Conservation (phyloP, 192 early-diverging fungal genomes). For the Lunasporangiospora selenospora region DNA sequence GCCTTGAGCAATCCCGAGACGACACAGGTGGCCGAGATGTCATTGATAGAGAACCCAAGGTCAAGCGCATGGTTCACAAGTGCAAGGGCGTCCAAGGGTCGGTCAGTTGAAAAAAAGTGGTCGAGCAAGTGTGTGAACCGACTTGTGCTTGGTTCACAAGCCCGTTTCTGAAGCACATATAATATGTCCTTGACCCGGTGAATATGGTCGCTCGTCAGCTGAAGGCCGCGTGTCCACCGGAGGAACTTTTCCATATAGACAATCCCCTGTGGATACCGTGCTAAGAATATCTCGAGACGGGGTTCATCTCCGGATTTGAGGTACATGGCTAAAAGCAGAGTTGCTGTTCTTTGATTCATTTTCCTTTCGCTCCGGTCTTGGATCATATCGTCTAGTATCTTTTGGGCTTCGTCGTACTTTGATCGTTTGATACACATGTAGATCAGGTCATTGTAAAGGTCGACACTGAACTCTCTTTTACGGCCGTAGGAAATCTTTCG, state of each 20-base stretch:
- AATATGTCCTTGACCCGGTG: slow-evolving; percentile 10
- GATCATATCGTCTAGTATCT: slow-evolving; percentile 5
- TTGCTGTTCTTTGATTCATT: not conserved
- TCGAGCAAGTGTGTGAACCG: slow-evolving; percentile 21
- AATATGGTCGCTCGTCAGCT: slow-evolving; percentile 12
- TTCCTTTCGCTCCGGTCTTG: not conserved
- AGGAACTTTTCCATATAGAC: slow-evolving; percentile 23
- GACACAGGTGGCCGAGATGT: slow-evolving; percentile 10
- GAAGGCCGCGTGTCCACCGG: slow-evolving; percentile 23
- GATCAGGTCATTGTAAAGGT: slow-evolving; percentile 27
- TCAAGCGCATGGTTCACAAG: slow-evolving; percentile 32
- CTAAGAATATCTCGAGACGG: slow-evolving; percentile 4
- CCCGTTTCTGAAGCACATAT: not conserved
- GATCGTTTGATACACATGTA: slow-evolving; percentile 20
- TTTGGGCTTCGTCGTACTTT: slow-evolving; percentile 12
- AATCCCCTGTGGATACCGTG: not conserved
- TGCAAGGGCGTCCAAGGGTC: slow-evolving; percentile 10
- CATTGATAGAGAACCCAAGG: slow-evolving; percentile 16
- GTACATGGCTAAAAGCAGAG: slow-evolving; percentile 28
- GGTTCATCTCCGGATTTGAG: slow-evolving; percentile 22
- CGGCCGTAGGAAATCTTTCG: not conserved
- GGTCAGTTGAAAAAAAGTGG: not conserved
- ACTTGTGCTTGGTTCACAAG: slow-evolving; percentile 17
- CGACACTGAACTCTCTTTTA: not conserved
- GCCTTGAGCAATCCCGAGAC: slow-evolving; percentile 28